Base-by-base conservation (phyloP, 495 filamentous ascomycete genomes). In the Tuber microsphaerosporum region DNA sequence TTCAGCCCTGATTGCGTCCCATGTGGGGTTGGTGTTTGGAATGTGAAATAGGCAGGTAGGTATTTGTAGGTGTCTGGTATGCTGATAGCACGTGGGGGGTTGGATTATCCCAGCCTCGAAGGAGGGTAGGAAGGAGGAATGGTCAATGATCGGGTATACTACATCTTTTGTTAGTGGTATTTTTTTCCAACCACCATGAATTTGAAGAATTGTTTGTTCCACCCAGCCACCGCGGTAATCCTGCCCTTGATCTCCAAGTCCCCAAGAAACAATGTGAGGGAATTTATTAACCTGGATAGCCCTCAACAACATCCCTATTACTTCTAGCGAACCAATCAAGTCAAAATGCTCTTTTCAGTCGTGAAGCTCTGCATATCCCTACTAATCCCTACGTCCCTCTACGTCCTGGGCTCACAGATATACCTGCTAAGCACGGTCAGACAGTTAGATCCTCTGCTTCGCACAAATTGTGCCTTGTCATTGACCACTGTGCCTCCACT, bases 331-430 rank as follows among this genome's bases (percentile, higher is more conserved):
- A 65, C n/a, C n/a, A 31, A 65, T 6, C 31, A 31, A 65, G 56
- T 12, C n/a, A 31, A 65, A 31, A 65, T 65, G 56, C 56, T 75
- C 44, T 75, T 75, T 42, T 69, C 78, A 70, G 19, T 69, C 42
- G 73, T 79, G 51, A 79, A 79, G 41, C 61, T 79, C 26, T 74
- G 76, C 41, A 61, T 79, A 41, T 56, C 69, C 76, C 78, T 79
- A 34, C 77, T 79, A 41, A 26, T 79, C 73, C 77, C 77, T 10
- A 72, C 69, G 7, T 46, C 73, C 4, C 19, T 79, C 76, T 79
- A 79, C 61, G 46, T 71, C n/a, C 70, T 79, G 41, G 72, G 72
- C 19, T 70, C 72, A 4, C 77, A 79, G 34, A 75, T 79, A 17
- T 79, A 75, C 46, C 76, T 79, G 31, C 70, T 79, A 7, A 73